Evolutionary conservation across 805 yeast genomes (phyloP), one percentile per base, ranked within the genome.

Genomic region (Hanseniaspora singularis): DNA sequence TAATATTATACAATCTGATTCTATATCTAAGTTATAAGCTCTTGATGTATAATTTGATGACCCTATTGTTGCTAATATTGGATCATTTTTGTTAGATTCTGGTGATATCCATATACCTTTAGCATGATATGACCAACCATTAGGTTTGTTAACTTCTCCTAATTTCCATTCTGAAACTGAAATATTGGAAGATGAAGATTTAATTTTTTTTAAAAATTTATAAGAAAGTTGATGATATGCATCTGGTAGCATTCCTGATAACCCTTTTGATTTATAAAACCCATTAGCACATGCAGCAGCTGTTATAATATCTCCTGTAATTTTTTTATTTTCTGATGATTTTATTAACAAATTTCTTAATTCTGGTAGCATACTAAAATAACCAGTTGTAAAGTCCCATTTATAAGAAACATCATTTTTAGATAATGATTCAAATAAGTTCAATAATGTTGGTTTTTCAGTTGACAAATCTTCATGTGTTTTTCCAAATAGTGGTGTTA

Each of bases 101-200:
- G 86, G 81, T 8, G 74, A 68, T 0, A 84, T 64, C 97, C 97
- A 92, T 4, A 89, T 65, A 1, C 98, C 98, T 59, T 92, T 92
- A 12, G 98, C 97, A 59, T 92, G 98, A 61, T 92, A 92, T 0
- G 96, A 84, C 97, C 98, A 89, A 1, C 98, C 98, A 24, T 69
- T 72, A 0, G 78, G 73, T 7, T 81, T 73, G 57, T 86, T 85
- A 3, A 86, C 95, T 2, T 77, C 67, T 1, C 98, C 98, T 40
- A 74, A 76, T 56, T 74, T 72, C 98, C 98, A 92, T 62, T 89
- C 97, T 48, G 69, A 70, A 31, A 92, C 65, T 16, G 65, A 62
- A 26, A 89, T 77, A 30, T 66, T 54, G 2, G 65, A 49, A 15
- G 67, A 64, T 26, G 63, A 55, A 10, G 53, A 50, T 19, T 62